Evolutionary conservation across 176 grass and related monocot species (phyloP), one percentile per base, ranked within the genome.

Genomic region (Triticum turgidum): DNA sequence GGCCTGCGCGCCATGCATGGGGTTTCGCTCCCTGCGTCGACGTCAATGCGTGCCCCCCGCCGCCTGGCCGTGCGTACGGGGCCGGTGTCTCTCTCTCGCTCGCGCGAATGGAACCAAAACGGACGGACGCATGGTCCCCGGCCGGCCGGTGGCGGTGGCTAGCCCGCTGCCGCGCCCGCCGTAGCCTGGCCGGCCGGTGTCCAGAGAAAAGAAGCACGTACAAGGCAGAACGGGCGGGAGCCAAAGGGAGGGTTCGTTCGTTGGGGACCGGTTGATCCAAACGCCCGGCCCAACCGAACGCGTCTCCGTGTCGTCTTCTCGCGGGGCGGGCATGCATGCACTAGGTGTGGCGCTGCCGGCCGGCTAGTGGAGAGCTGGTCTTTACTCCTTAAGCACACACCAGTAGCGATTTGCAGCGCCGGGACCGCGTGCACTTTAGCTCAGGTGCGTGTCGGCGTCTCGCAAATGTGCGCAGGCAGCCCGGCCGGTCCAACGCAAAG

Each of bases 321-420:
- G 2, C 5, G 5, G 5, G 5, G 14, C 49, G 14, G 37, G 38
- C 70, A 73, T 73, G 37, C 12, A 47, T 27, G 58, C 34, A 65
- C 82, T 65, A 62, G 64, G 83, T 54, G 83, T 35, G 71, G 80
- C 45, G 27, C 35, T 76, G 62, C 39, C 71, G 71, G 39, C 72
- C 34, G 80, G 14, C 25, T 25, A 25, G n/a, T 37, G 5, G 38
- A 42, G 9, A 35, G 45, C 45, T 14, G 45, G 12, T 17, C 49
- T 52, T 35, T 38, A 22, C 20, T 78, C 54, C 38, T 22, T 25
- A 37, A 11, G 68, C 34, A 6, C 21, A 49, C 45, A 14, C 45
- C 1, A 47, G 15, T 42, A 61, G 14, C 61, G 58, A 44, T 11
- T 64, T 15, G 41, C 72, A 17, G 18, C 70, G 56, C 41, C 42